Base-by-base conservation (phyloP, 352 stramenopile genomes). In the Globisporangium nagaii region DNA sequence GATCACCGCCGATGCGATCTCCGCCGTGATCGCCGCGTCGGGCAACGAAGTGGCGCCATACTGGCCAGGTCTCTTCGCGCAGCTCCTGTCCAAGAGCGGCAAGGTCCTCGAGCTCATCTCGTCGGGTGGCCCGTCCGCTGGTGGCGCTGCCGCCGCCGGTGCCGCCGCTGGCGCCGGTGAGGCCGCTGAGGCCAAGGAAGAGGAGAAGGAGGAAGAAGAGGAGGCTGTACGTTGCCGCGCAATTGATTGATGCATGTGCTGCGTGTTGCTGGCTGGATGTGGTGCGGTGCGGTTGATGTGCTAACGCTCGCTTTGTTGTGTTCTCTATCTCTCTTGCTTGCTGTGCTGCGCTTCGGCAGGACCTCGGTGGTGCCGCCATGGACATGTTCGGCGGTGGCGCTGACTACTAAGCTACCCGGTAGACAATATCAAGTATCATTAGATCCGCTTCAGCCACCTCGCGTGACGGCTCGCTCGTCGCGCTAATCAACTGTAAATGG, bases 31-130 rank as follows among this genome's bases (percentile, higher is more conserved):
- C 65, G 58, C 72, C 53, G 83, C 83, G n/a, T 93, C 83, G 32
- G 63, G 70, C 63, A 93, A 93, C 72, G 76, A 90, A 58, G 83
- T 93, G 58, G 83, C 90, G 67, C 81, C 81, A 13, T 93, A 93
- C 79, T 93, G 83, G 83, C 76, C 79, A 25, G 79, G 65, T 31
- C 68, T 93, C 43, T 93, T 93, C 62, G 56, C 79, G 13, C 70
- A 69, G 56, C 71, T 91, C 39, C 51, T 91, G 49, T 78, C 71
- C 56, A 86, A 91, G 76, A 79, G 85, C 46, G 78, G 70, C 73
- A 91, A 88, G 72, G 70, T 89, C 55, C 44, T 88, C 30, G 81
- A 91, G 46, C 54, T 91, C 31, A 90, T 93, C 65, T 84, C 82
- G 32, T 79, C 79, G 62, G 82, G 82, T 44, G 79, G 83, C 58